A percentile compares a stretch with the other conserved stretches of the same genome.
Conservation (phyloP, 768 basidiomycete species). For the Leucosporidium creatinivorum region DNA sequence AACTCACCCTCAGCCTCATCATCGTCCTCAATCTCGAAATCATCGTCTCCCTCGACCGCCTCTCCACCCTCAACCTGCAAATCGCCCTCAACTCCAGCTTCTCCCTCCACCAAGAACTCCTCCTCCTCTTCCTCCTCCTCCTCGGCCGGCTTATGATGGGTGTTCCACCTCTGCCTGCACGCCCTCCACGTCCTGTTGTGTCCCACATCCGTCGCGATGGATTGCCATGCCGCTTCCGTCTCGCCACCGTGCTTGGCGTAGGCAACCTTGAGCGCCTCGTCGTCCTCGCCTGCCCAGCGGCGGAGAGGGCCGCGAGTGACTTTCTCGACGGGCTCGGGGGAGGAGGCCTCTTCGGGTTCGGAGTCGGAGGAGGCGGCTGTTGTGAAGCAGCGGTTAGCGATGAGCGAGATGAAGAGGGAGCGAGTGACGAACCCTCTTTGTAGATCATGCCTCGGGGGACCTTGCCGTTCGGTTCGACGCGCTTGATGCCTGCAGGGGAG, state of each 20-base stretch:
- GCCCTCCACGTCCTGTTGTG: neutral
- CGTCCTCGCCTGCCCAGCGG: neutral
- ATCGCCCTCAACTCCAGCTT: neutral
- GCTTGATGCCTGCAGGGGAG: neutral
- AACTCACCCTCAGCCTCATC: neutral
- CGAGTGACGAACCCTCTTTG: neutral
- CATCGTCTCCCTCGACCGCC: neutral
- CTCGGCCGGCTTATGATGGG: neutral
- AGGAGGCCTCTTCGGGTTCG: neutral
- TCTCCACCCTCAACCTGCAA: neutral
- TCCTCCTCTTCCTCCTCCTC: slow-evolving; percentile 1
- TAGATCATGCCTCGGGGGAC: neutral
- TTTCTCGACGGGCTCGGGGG: too few relatives aligned
- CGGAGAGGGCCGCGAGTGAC: neutral
- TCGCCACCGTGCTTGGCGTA: neutral
- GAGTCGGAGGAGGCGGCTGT: neutral
- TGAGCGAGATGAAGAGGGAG: neutral
- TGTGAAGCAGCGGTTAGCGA: neutral
- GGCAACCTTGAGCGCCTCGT: neutral
- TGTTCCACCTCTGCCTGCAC: neutral
- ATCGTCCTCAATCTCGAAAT: neutral
- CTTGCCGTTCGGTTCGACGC: neutral
- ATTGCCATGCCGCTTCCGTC: neutral
- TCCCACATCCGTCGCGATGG: neutral
- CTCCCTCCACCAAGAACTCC: neutral